phyloP scores from a whole-genome alignment of 2,329 filamentous ascomycete species.

The Colletotrichum tropicicola region DNA sequence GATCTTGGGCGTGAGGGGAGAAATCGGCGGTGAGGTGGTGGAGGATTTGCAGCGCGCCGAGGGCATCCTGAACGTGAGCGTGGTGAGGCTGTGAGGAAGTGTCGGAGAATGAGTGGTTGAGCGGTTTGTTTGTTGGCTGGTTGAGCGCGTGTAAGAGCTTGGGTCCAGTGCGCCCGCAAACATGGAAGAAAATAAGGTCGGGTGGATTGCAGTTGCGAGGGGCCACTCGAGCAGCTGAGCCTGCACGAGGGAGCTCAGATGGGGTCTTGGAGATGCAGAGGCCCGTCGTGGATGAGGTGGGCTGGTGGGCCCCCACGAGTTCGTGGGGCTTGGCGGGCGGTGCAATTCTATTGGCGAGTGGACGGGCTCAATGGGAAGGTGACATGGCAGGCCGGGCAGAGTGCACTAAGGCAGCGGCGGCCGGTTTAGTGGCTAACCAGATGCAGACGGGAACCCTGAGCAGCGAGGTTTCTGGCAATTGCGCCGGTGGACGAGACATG shows the following conservation, averaged over 20 bases:
- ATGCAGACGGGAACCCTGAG: too few species aligned
- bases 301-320: conserved; percentile 14
- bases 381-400: background rate
- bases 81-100: conserved; percentile 52
- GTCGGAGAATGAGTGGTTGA: background rate
- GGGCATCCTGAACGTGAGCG: conserved; percentile 64
- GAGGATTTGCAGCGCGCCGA: conserved; percentile 57
- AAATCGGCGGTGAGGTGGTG: conserved; percentile 66
- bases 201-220: background rate
- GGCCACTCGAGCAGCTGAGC: background rate
- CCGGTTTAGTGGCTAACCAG: too few species aligned
- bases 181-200: background rate
- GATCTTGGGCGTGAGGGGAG: conserved; percentile 79
- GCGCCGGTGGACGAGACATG: background rate
- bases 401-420: too few species aligned
- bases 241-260: too few species aligned
- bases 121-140: background rate
- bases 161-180: background rate
- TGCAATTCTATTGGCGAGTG: conserved; percentile 13
- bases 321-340: conserved; percentile 16
- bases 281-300: background rate
- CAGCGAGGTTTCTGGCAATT: background rate
- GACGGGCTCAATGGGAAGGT: background rate
- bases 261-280: background rate
- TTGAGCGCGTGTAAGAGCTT: background rate